These are phyloP conservation scores for Yarrowia keelungensis DNA, from an alignment of 805 yeast species.

Conservation along the genomic window DNA sequence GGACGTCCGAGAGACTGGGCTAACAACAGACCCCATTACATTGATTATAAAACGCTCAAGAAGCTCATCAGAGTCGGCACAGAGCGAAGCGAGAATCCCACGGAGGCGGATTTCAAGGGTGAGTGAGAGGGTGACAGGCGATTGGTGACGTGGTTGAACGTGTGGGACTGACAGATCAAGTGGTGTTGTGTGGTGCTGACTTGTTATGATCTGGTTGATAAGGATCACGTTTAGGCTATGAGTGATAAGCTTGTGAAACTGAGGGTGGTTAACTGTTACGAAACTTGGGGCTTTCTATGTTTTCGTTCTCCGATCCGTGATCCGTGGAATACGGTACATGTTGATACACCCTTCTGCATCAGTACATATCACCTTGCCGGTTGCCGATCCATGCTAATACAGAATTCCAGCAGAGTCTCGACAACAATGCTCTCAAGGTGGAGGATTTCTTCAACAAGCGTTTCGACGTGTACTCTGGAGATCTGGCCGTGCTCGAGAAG, in stretches of 20 bases:
- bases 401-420: conserved; percentile 77
- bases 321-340: no score
- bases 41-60: conserved; percentile 86
- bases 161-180: no score
- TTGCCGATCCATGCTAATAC: conserved; percentile 45
- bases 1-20: not conserved
- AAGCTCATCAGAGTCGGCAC: conserved; percentile 66
- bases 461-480: conserved; percentile 73
- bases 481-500: conserved; percentile 57
- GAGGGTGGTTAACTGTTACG: no score
- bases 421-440: conserved; percentile 80
- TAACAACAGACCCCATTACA: conserved; percentile 60
- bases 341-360: no score
- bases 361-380: no score
- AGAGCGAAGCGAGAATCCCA: conserved; percentile 50
- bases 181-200: no score
- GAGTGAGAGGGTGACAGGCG: conserved; percentile 13
- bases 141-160: no score
- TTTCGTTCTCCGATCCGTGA: no score
- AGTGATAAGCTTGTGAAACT: no score
- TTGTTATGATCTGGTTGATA: no score
- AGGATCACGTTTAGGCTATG: no score
- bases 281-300: no score
- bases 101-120: conserved; percentile 45
- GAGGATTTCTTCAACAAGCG: conserved; percentile 79